A percentile compares a stretch with the other conserved stretches of the same genome.
Evolutionary conservation across 1,284 basidiomycete species (phyloP).

Genomic region (Schizophyllum commune): DNA sequence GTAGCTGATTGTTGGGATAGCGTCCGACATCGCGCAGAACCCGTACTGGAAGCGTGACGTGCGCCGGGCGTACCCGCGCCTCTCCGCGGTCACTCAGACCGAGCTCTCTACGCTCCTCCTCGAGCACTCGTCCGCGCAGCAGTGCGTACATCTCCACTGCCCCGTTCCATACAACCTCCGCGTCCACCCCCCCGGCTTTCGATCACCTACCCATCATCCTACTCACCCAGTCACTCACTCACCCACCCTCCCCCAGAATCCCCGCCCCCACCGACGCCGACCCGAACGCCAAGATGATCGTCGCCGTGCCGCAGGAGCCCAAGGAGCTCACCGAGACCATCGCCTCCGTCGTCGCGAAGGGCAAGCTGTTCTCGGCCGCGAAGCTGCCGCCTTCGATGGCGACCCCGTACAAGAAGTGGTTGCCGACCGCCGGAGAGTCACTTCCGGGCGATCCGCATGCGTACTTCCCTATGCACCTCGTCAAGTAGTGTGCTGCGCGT

Average conservation of each 20-base stretch:
- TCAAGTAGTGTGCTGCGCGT: conserved; percentile 46
- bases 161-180: not conserved
- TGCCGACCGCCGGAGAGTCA: conserved; percentile 54
- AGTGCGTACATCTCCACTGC: conserved; percentile 39
- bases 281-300: conserved; percentile 31
- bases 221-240: conserved; percentile 5
- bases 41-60: conserved; percentile 95
- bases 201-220: not conserved
- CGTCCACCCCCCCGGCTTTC: not conserved
- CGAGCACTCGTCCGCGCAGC: conserved; percentile 59
- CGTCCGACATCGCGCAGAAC: conserved; percentile 77
- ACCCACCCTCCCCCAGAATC: conserved; percentile 33
- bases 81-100: conserved; percentile 76
- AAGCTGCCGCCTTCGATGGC: conserved; percentile 70
- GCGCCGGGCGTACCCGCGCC: conserved; percentile 83
- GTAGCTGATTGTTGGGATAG: conserved; percentile 28
- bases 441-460: conserved; percentile 71
- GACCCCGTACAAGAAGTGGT: conserved; percentile 62
- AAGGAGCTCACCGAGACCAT: conserved; percentile 68
- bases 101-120: conserved; percentile 79
- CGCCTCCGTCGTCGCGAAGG: conserved; percentile 48
- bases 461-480: conserved; percentile 82
- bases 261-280: conserved; percentile 44
- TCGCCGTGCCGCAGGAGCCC: conserved; percentile 34
- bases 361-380: conserved; percentile 55